Evolutionary conservation across 495 filamentous ascomycete genomes (phyloP).

Genomic region (Neurospora sp.): DNA sequence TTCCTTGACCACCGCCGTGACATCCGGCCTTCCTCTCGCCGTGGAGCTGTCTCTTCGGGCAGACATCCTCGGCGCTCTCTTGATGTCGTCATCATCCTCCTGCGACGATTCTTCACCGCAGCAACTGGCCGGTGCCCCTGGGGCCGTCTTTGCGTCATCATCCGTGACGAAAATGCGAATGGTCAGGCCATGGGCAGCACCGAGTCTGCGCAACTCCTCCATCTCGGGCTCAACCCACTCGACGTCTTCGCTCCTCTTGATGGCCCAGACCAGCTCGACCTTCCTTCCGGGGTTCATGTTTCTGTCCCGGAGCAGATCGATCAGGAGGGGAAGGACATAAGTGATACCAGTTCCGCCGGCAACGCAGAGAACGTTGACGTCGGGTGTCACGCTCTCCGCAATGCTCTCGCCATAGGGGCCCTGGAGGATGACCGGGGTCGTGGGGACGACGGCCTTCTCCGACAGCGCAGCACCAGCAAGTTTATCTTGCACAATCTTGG

Average conservation of each 20-base stretch:
- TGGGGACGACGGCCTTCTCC: constrained; percentile 9
- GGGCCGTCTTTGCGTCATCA: constrained; percentile 3
- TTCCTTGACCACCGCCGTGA: constrained; percentile 22
- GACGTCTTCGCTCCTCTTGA: constrained; percentile 43
- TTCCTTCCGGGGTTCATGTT: constrained; percentile 18
- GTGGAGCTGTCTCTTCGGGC: constrained; percentile 4
- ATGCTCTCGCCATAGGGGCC: constrained; percentile 50
- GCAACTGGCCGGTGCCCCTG: neutral
- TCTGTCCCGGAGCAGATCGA: constrained; percentile 29
- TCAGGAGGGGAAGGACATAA: constrained; percentile 48
- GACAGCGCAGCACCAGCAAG: constrained; percentile 15
- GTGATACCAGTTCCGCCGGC: constrained; percentile 58
- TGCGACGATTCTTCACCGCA: neutral
- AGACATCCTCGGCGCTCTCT: neutral
- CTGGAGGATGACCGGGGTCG: constrained; percentile 43
- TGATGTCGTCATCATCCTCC: constrained; percentile 2
- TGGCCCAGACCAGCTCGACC: constrained; percentile 53
- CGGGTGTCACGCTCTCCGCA: constrained; percentile 25
- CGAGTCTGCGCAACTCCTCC: constrained; percentile 30
- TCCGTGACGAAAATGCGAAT: constrained; percentile 51
- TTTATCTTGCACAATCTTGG: constrained; percentile 28
- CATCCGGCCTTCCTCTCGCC: constrained; percentile 19
- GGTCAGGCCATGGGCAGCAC: constrained; percentile 28
- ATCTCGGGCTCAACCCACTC: constrained; percentile 50
- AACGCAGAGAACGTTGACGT: constrained; percentile 48